These are phyloP conservation scores for Verticillium nonalfalfae DNA, from an alignment of 2,329 filamentous ascomycete genomes.

Conservation along the genomic window DNA sequence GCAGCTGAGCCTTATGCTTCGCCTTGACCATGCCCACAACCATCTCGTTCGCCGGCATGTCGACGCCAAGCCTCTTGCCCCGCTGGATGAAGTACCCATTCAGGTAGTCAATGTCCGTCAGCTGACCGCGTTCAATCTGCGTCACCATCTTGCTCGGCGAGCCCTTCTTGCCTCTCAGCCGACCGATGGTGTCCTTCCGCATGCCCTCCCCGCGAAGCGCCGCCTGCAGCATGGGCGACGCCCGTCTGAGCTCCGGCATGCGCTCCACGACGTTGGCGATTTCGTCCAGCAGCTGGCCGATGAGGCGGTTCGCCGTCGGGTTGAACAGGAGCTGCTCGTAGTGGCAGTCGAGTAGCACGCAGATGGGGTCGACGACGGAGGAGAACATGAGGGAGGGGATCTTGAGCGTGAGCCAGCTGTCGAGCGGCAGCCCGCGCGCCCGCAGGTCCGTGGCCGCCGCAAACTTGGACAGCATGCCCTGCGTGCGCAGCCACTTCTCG, in stretches of 20 bases:
- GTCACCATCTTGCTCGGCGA: slow-evolving; percentile 58
- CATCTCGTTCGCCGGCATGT: slow-evolving; percentile 66
- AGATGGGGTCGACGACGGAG: slow-evolving; percentile 73
- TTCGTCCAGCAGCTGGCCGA: slow-evolving; percentile 68
- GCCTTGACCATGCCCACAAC: slow-evolving; percentile 68
- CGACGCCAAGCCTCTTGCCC: slow-evolving; percentile 67
- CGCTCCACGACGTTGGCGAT: slow-evolving; percentile 63
- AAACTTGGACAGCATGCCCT: slow-evolving; percentile 59
- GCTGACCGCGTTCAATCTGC: slow-evolving; percentile 52
- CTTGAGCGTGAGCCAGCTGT: slow-evolving; percentile 64
- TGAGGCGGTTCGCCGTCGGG: slow-evolving; percentile 55
- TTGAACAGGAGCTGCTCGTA: slow-evolving; percentile 70
- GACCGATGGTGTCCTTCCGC: slow-evolving; percentile 52
- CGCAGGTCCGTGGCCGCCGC: slow-evolving; percentile 56
- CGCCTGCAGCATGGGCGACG: slow-evolving; percentile 46
- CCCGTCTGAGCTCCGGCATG: slow-evolving; percentile 64
- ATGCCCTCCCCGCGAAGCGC: slow-evolving; percentile 55
- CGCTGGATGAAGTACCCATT: slow-evolving; percentile 81
- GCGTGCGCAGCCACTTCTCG: slow-evolving; percentile 17
- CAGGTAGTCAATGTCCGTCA: slow-evolving; percentile 75
- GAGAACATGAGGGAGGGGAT: slow-evolving; percentile 73
- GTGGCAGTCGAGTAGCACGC: slow-evolving; percentile 68
- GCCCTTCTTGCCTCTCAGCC: slow-evolving; percentile 49
- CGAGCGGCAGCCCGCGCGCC: slow-evolving; percentile 50
- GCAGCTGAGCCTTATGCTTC: slow-evolving; percentile 40